phyloP scores from a whole-genome alignment of 345 rosid genomes.

The Salix udensis region DNA sequence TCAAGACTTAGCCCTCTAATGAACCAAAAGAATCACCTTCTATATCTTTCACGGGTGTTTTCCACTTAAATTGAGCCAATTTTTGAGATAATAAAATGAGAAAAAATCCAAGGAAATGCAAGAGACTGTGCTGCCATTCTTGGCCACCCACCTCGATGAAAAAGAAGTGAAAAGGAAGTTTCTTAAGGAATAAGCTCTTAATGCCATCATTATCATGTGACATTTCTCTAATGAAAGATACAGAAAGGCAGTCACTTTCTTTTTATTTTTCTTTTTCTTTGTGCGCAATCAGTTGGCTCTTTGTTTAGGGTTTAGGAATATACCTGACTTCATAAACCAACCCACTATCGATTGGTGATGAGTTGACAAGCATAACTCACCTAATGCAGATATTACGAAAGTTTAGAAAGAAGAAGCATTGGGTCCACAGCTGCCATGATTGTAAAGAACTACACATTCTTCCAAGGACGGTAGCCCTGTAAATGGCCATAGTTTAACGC shows the following conservation, averaged over 20 bases:
- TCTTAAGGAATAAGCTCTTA: not conserved
- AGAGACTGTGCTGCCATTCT: not conserved
- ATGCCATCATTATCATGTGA: constrained; percentile 9
- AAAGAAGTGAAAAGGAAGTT: not conserved
- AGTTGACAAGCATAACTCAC: not conserved
- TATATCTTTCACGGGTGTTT: not conserved
- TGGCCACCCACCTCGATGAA: not conserved
- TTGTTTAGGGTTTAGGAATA: not conserved
- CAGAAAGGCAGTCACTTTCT: not conserved
- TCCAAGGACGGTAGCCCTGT: not conserved
- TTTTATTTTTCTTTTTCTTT: not conserved
- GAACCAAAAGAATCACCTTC: not conserved
- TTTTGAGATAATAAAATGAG: not conserved
- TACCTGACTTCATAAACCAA: not conserved
- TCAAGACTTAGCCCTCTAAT: not conserved
- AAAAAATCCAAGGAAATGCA: not conserved
- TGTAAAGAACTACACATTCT: not conserved
- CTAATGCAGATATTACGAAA: not conserved
- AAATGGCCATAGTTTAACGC: too few relatives aligned
- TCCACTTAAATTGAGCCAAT: not conserved
- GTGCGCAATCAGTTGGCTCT: not conserved
- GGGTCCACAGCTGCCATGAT: not conserved
- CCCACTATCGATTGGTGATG: not conserved
- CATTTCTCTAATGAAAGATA: not conserved
- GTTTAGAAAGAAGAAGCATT: not conserved